These are phyloP conservation scores for Powellomyces hirtus DNA, from an alignment of 192 early-diverging fungal species.

Conservation along the genomic window DNA sequence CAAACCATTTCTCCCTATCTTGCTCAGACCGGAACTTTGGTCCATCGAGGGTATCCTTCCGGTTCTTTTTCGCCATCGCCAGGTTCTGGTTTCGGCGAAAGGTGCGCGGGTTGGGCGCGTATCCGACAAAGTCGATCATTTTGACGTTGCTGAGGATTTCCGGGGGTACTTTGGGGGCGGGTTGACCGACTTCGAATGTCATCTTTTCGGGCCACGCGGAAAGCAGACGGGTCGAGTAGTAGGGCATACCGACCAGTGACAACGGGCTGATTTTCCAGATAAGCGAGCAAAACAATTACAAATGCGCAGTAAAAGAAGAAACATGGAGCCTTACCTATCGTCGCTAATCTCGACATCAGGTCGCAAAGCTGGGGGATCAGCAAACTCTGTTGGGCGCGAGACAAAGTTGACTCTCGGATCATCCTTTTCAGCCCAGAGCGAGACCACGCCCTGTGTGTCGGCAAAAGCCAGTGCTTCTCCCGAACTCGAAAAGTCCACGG, in stretches of 20 bases:
- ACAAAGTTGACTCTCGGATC: conserved; percentile 65
- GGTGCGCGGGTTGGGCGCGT: conserved; percentile 82
- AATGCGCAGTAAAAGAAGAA: background rate
- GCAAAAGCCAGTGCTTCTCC: conserved; percentile 77
- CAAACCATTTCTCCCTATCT: conserved; percentile 63
- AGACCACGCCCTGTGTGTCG: conserved; percentile 72
- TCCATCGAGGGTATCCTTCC: conserved; percentile 41
- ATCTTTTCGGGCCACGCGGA: conserved; percentile 71
- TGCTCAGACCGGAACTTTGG: conserved; percentile 84
- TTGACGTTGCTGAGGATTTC: conserved; percentile 76
- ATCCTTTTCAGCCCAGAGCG: conserved; percentile 72
- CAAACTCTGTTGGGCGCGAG: conserved; percentile 54
- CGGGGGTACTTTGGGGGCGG: conserved; percentile 70
- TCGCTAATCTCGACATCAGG: conserved; percentile 52
- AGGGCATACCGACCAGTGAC: conserved; percentile 75
- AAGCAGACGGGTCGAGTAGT: conserved; percentile 72
- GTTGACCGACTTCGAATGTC: conserved; percentile 71
- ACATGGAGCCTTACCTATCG: conserved; percentile 40
- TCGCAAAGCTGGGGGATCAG: conserved; percentile 45
- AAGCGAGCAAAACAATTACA: background rate
- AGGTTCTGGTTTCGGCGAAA: conserved; percentile 68
- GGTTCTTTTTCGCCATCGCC: conserved; percentile 37
- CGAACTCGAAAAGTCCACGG: conserved; percentile 75
- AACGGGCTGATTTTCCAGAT: conserved; percentile 48
- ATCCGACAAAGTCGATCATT: conserved; percentile 90